These are phyloP conservation scores for Austroboletus eburneus DNA, from an alignment of 768 basidiomycete genomes.

Conservation along the genomic window DNA sequence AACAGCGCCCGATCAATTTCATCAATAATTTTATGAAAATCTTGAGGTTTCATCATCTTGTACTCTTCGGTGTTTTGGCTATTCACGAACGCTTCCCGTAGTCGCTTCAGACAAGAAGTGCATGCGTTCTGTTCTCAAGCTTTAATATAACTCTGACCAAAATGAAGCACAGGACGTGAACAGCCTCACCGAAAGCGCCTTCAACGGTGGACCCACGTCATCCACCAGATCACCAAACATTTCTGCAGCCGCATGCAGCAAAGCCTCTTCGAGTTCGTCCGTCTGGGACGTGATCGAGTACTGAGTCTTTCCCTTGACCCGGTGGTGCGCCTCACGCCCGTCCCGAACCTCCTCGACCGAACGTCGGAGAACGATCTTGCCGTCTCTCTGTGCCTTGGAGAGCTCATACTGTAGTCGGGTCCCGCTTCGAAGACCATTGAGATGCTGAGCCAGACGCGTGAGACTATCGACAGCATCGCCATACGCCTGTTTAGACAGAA, in stretches of 20 bases:
- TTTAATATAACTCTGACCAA: conserved; percentile 2
- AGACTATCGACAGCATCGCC: conserved; percentile 85
- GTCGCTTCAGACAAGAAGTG: conserved; percentile 52
- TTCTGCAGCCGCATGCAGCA: conserved; percentile 51
- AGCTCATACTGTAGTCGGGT: conserved; percentile 82
- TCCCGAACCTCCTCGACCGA: conserved; percentile 9
- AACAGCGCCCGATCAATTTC: conserved; percentile 65
- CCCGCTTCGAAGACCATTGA: conserved; percentile 84
- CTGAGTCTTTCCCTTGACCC: conserved; percentile 14
- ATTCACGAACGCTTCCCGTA: conserved; percentile 62
- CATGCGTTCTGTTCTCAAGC: conserved; percentile 49
- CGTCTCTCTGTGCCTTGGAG: conserved; percentile 52
- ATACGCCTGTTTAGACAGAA: conserved; percentile 54
- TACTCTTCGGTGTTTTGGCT: conserved; percentile 28
- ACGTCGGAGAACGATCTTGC: conserved; percentile 36
- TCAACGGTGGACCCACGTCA: conserved; percentile 74
- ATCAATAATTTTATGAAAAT: conserved; percentile 62
- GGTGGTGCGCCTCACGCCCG: conserved; percentile 15
- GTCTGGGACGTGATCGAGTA: conserved; percentile 35
- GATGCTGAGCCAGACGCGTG: conserved; percentile 88
- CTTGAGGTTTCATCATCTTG: conserved; percentile 44
- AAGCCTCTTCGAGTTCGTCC: conserved; percentile 39
- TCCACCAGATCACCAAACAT: conserved; percentile 79
- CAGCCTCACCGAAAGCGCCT: conserved; percentile 60
- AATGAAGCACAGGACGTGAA: not conserved